Evolutionary conservation across 2,329 filamentous ascomycete species (phyloP).

Genomic region (Capronia epimyces): DNA sequence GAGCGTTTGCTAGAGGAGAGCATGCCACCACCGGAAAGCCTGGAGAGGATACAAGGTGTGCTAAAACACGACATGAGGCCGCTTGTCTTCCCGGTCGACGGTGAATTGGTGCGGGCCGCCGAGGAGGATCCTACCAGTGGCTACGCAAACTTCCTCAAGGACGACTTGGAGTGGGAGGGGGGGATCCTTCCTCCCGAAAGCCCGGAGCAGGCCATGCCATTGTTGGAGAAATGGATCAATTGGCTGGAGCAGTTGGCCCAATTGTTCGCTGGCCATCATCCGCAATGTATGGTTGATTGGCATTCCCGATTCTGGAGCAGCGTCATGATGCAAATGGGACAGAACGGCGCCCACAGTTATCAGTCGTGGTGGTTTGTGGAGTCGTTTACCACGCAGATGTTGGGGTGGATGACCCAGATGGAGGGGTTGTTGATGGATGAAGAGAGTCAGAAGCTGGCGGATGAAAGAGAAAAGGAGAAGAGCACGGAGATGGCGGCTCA

Average conservation of each 20-base stretch:
- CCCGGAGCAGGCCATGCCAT: slow-evolving; percentile 11
- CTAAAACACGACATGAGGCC: slow-evolving; percentile 43
- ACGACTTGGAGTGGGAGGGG: slow-evolving; percentile 3
- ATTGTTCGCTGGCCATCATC: slow-evolving; percentile 39
- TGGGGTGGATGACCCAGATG: slow-evolving; percentile 29
- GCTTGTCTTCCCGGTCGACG: slow-evolving; percentile 39
- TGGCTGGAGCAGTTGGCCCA: slow-evolving; percentile 41
- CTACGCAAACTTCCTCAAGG: slow-evolving; percentile 26
- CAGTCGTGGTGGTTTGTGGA: slow-evolving; percentile 43
- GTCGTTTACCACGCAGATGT: slow-evolving; percentile 28
- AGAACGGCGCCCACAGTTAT: slow-evolving; percentile 43
- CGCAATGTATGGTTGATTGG: slow-evolving; percentile 43
- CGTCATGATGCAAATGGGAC: slow-evolving; percentile 41
- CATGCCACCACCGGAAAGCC: slow-evolving; percentile 50
- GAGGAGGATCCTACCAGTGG: slow-evolving; percentile 35
- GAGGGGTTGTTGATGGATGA: slow-evolving; percentile 26
- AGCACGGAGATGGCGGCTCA: slow-evolving; percentile 12
- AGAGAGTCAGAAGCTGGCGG: slow-evolving; percentile 22
- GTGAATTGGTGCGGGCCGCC: slow-evolving; percentile 23
- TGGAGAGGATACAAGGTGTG: slow-evolving; percentile 35
- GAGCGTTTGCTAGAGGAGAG: slow-evolving; percentile 54
- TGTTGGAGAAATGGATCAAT: slow-evolving; percentile 41
- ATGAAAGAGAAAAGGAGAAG: slow-evolving; percentile 27
- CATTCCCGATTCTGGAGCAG: slow-evolving; percentile 42
- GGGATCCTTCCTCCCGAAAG: slow-evolving; percentile 14